Base-by-base conservation (phyloP, 306 rosid genomes). In the Astragalus glycyphyllos region DNA sequence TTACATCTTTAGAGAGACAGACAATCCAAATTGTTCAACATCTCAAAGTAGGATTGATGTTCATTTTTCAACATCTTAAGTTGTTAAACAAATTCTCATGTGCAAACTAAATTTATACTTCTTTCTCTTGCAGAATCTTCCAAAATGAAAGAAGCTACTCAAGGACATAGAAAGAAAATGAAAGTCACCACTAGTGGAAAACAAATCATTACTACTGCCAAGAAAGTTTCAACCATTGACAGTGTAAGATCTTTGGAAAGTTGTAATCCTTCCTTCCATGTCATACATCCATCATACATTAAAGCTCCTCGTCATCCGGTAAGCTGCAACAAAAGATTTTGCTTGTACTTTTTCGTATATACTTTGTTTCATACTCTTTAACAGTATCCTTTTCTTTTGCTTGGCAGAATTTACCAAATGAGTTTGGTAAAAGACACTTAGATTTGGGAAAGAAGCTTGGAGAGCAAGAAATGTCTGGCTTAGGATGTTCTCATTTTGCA, bases 371-470 rank as follows among this genome's bases (percentile, higher is more conserved):
- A 8, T 38, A 38, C 44, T 38, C 44, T 0, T 38, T 38, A 5
- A 38, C 44, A 38, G 7, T 38, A 6, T 9, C 11, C 4, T 14
- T 37, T 37, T 53, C 7, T 41, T 53, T 42, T 74, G 1, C 13
- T 11, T 54, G 47, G 59, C 37, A 76, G 71, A 4, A 0, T 11
- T 5, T 77, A 42, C 76, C 76, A 42, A 0, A 10, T 11, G 2
- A 1, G 6, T 77, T 77, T 77, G 44, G 65, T 45, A 51, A 15
- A 12, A 59, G n/a, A 46, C 54, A 58, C 64, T 49, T 76, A 6
- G 31, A 44, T 53, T 29, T 35, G 35, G 23, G 44, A 4, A 10
- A 31, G 46, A 42, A 11, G 4, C 3, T 13, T 2, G 12, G 35
- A 51, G 32, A 4, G 31, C 31, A 26, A 1, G 31, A 26, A 26